Evolutionary conservation across 2,329 filamentous ascomycete genomes (phyloP).

Genomic region (Claviceps spartinae): DNA sequence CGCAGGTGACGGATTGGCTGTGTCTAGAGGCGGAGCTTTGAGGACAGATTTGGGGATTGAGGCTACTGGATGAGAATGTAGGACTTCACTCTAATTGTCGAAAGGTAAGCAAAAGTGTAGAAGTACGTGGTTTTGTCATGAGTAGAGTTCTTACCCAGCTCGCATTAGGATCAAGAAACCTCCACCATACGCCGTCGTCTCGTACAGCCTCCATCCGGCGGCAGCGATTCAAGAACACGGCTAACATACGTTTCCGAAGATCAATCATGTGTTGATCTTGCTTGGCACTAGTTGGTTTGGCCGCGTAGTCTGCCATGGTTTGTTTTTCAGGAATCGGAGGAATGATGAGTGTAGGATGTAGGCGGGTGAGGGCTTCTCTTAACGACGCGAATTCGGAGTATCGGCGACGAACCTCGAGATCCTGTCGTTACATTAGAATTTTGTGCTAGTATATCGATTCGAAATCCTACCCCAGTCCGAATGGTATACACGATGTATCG

Average conservation of each 20-base stretch:
- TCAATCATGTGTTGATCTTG: conserved; percentile 97
- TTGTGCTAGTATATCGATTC: neutral
- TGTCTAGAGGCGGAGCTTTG: conserved; percentile 87
- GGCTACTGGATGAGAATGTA: conserved; percentile 78
- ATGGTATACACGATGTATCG: conserved; percentile 97
- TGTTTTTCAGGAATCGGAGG: conserved; percentile 98
- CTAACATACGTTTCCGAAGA: conserved; percentile 88
- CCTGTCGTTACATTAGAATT: conserved; percentile 36
- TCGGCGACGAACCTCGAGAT: conserved; percentile 83
- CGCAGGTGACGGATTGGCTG: conserved; percentile 79
- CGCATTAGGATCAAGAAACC: conserved; percentile 92
- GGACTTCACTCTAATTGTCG: conserved; percentile 63
- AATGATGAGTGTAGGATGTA: conserved; percentile 90
- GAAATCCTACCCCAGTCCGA: conserved; percentile 64
- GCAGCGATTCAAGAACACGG: conserved; percentile 89
- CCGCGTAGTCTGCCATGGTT: conserved; percentile 95
- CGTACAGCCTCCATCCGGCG: conserved; percentile 82
- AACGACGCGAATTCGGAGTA: conserved; percentile 96
- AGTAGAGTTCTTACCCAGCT: conserved; percentile 62
- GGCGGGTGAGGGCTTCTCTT: conserved; percentile 71
- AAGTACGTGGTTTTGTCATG: neutral
- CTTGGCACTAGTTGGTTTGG: conserved; percentile 94
- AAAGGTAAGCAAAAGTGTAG: conserved; percentile 10
- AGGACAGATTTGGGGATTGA: conserved; percentile 89
- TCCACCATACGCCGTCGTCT: conserved; percentile 93